A percentile compares a stretch with the other conserved stretches of the same genome.
phyloP scores from a whole-genome alignment of 768 basidiomycete genomes.

The Plicaturopsis crispa region DNA sequence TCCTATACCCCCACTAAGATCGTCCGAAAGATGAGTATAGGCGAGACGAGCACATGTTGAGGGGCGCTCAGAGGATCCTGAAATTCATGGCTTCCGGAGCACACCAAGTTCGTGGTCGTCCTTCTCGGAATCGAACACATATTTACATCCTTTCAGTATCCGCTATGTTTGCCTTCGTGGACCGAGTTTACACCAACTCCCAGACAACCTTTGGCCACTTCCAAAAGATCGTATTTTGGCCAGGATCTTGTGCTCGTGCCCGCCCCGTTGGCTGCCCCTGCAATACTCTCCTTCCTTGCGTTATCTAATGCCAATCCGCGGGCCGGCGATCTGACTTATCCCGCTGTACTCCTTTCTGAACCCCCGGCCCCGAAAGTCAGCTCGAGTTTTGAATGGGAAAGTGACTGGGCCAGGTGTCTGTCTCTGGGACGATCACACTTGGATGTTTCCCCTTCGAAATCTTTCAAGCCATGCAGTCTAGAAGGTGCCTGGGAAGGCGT shows the following conservation, averaged over 20 bases:
- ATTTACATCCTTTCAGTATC: slow-evolving; percentile 46
- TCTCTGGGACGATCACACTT: slow-evolving; percentile 25
- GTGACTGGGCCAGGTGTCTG: slow-evolving; percentile 59
- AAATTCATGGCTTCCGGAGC: slow-evolving; percentile 64
- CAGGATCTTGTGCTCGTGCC: too few species aligned
- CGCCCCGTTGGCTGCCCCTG: slow-evolving; percentile 60
- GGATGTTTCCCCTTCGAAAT: slow-evolving; percentile 28
- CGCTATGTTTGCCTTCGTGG: slow-evolving; percentile 52
- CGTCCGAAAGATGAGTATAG: slow-evolving; percentile 37
- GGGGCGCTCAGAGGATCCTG: slow-evolving; percentile 41
- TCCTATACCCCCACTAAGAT: slow-evolving; percentile 1
- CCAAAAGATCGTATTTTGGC: too few species aligned
- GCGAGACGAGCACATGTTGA: slow-evolving; percentile 29
- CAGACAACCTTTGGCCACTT: slow-evolving; percentile 12
- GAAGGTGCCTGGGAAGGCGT: slow-evolving; percentile 79
- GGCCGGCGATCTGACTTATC: slow-evolving; percentile 20
- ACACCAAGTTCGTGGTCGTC: too few species aligned
- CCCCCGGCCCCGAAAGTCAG: slow-evolving; percentile 1
- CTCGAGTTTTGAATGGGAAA: slow-evolving; percentile 56
- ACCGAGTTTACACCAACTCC: slow-evolving; percentile 39
- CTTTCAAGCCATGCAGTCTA: slow-evolving; percentile 58
- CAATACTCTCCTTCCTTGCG: slow-evolving; percentile 63
- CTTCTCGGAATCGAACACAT: too few species aligned
- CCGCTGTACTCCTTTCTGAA: slow-evolving; percentile 25
- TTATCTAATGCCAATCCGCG: slow-evolving; percentile 33